These are phyloP conservation scores for Macrolepiota albuminosa DNA, from an alignment of 768 basidiomycete genomes.

Conservation along the genomic window DNA sequence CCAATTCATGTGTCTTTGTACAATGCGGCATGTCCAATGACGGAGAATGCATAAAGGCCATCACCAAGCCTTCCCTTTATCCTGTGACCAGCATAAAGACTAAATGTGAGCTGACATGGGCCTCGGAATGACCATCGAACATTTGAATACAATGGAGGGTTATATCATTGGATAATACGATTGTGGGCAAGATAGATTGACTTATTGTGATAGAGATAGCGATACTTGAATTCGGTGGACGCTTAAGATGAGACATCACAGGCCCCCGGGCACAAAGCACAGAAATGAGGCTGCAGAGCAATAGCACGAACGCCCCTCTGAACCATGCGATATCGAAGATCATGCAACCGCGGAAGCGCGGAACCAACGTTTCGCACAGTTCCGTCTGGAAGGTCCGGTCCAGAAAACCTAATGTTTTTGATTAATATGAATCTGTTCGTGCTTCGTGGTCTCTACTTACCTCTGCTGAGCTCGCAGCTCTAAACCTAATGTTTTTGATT, in stretches of 20 bases:
- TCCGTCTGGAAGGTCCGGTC: constrained; percentile 49
- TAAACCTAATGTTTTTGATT: constrained; percentile 35
- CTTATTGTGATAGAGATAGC: neutral
- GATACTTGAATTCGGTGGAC: neutral
- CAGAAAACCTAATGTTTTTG: constrained; percentile 49
- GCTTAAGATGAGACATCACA: constrained; percentile 28
- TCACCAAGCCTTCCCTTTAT: too few relatives aligned
- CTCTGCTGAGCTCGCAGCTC: constrained; percentile 68
- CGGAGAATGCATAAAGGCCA: neutral
- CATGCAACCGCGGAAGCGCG: constrained; percentile 42
- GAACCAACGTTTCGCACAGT: constrained; percentile 29
- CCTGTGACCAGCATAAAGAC: neutral
- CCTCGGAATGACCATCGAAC: neutral
- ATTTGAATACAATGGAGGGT: too few relatives aligned
- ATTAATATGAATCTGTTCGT: neutral
- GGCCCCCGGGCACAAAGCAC: constrained; percentile 42
- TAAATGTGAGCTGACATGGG: neutral
- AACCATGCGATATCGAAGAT: constrained; percentile 44
- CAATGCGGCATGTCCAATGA: neutral
- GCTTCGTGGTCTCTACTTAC: constrained; percentile 12
- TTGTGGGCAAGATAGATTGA: neutral
- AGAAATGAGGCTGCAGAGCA: constrained; percentile 51
- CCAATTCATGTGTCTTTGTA: neutral
- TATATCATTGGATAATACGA: too few relatives aligned
- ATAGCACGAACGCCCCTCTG: constrained; percentile 41